These are phyloP conservation scores for Edaphochlamys debaryana DNA, from an alignment of 139 green algal species.

Conservation along the genomic window DNA sequence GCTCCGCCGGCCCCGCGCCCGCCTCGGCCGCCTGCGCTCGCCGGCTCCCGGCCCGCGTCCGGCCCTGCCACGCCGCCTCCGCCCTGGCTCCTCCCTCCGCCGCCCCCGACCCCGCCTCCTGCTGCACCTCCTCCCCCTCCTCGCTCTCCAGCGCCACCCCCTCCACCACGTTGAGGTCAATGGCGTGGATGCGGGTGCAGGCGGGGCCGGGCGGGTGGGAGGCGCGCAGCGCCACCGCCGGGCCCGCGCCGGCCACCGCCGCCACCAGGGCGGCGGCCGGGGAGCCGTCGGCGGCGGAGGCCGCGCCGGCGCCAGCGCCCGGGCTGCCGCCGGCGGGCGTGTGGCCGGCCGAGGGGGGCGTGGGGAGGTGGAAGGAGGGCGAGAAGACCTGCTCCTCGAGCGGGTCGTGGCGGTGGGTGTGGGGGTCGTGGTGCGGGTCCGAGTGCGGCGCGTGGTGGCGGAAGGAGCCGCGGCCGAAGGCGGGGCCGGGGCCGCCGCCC, in stretches of 20 bases:
- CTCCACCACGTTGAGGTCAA: constrained; percentile 37
- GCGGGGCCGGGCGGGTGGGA: neutral
- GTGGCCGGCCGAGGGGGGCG: too few species aligned
- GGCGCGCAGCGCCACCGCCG: neutral
- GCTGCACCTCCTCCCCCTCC: neutral
- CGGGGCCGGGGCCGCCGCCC: too few species aligned
- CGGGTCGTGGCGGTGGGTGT: constrained; percentile 19
- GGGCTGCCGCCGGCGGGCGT: neutral
- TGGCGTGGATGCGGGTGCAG: neutral
- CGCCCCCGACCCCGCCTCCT: neutral
- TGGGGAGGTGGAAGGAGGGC: constrained; percentile 18
- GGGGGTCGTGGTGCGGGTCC: too few species aligned
- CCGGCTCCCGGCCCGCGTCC: too few species aligned
- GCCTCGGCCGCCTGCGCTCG: neutral
- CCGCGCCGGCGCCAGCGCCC: too few species aligned
- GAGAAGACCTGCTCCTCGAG: constrained; percentile 47
- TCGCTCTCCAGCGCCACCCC: constrained; percentile 11
- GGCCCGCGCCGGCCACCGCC: too few species aligned
- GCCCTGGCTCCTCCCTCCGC: neutral
- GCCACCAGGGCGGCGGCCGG: neutral
- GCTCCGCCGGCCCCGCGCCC: neutral
- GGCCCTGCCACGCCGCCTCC: too few species aligned
- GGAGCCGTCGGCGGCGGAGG: neutral
- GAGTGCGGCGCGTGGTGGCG: too few species aligned
- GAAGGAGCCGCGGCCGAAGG: too few species aligned